Evolutionary conservation across 805 yeast genomes (phyloP).

Genomic region (Barnettozyma botsteinii): DNA sequence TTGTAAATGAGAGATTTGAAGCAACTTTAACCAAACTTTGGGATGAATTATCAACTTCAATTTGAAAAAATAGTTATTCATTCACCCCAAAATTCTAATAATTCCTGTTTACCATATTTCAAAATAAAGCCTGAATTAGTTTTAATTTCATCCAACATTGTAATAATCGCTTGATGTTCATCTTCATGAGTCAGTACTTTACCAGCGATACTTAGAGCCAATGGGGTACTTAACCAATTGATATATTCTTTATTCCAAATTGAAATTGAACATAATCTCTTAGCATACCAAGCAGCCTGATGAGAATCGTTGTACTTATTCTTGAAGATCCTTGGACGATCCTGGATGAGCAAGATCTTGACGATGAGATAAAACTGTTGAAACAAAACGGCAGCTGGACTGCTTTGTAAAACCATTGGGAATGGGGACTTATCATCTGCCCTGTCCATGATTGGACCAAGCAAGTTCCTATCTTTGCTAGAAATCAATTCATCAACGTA

Average conservation of each 20-base stretch:
- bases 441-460: conserved; percentile 9
- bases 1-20: conserved; percentile 25
- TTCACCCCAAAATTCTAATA: conserved; percentile 26
- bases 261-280: conserved; percentile 15
- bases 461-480: conserved; percentile 13
- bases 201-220: conserved; percentile 19
- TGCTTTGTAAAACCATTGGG: conserved; percentile 28
- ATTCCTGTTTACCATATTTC: conserved; percentile 17
- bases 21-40: conserved; percentile 24
- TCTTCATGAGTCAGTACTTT: conserved; percentile 22
- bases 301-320: conserved; percentile 9
- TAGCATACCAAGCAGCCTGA: conserved; percentile 21
- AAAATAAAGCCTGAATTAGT: conserved; percentile 18
- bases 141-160: conserved; percentile 20
- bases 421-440: conserved; percentile 30
- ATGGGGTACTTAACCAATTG: conserved; percentile 5
- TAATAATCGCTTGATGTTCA: conserved; percentile 22
- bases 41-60: conserved; percentile 20
- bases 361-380: conserved; percentile 31
- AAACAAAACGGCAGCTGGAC: conserved; percentile 27
- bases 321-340: conserved; percentile 31
- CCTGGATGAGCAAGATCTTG: conserved; percentile 30
- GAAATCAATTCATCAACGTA: background rate
- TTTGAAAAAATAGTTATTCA: background rate
- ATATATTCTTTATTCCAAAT: conserved; percentile 6